Evolutionary conservation across 768 basidiomycete species (phyloP), one percentile per base, ranked within the genome.

Genomic region (Xanthoconium purpureum): DNA sequence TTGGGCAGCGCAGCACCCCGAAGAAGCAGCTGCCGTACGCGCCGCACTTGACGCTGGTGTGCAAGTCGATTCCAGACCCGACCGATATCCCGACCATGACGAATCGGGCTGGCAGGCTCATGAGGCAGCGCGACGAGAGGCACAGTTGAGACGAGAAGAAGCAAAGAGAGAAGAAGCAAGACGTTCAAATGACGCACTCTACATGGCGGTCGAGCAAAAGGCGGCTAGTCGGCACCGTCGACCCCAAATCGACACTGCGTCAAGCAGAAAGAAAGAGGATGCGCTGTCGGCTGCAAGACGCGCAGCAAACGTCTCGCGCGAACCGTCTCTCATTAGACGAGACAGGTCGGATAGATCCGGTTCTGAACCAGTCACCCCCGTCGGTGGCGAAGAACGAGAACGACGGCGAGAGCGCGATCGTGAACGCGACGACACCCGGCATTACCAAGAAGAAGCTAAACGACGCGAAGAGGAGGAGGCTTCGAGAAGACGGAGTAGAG

Each of bases 1-100:
- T 48, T 90, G 87, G 86, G 66, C 72, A 12, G 70, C 71, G 37
- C 71, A 73, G 38, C 73, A 82, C 58, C 75, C 77, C 8, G 73
- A 79, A 47, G 73, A 71, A 32, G 69, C 63, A 33, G 58, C 60
- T 46, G 57, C 58, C 20, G 59, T 59, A 33, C 66, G 64, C 53
- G 48, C 64, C 18, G 47, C 64, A 3, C 52, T 60, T 37, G 69
- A 68, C n/a, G 50, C 64, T 17, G 57, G 56, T 47, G 47, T 58
- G 55, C 63, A 64, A 53, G 63, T 63, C 49, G 69, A 69, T 48
- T 64, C 61, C 55, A 61, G 65, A 56, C 63, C 62, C 51, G 57
- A 57, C 58, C 59, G 63, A 38, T 59, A 66, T 58, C 62, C 61
- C 50, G 63, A 63, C 43, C 56, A 65, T 49, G 71, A 72, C 48